Conservation (phyloP, 2,329 filamentous ascomycete genomes). For the Scedosporium minutisporum region DNA sequence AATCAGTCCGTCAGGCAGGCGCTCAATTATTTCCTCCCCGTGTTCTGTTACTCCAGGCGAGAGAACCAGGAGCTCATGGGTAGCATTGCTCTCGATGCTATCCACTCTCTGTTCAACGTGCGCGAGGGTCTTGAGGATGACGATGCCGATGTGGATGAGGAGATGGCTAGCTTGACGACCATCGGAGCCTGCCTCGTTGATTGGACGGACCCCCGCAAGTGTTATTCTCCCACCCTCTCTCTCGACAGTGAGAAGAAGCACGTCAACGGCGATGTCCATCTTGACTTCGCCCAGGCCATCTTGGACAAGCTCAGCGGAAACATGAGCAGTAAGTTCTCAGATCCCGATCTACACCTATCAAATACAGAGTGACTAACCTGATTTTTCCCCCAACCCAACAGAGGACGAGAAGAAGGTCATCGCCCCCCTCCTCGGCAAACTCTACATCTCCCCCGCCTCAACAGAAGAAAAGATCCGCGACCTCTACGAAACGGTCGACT, state of each 20-base stretch:
- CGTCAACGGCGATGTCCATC: conserved; percentile 68
- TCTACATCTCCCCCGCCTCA: conserved; percentile 64
- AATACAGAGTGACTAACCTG: neutral
- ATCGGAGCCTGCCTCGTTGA: conserved; percentile 80
- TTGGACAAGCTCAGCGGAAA: conserved; percentile 62
- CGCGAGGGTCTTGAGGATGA: conserved; percentile 65
- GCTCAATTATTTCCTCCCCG: conserved; percentile 86
- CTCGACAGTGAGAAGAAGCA: conserved; percentile 51
- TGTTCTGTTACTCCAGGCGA: conserved; percentile 78
- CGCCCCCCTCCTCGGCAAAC: conserved; percentile 68
- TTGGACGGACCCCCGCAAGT: conserved; percentile 91
- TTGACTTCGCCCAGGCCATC: conserved; percentile 67
- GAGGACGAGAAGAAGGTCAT: conserved; percentile 82
- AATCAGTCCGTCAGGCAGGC: conserved; percentile 81
- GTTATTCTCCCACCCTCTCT: conserved; percentile 40
- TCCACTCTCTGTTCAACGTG: conserved; percentile 66
- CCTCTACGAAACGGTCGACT: conserved; percentile 46
- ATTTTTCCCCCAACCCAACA: conserved; percentile 24
- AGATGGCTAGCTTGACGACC: conserved; percentile 67
- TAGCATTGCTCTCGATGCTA: conserved; percentile 59
- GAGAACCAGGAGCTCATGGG: conserved; percentile 81
- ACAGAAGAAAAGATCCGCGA: conserved; percentile 47
- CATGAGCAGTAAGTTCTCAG: conserved; percentile 50
- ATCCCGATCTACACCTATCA: neutral
- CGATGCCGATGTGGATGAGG: conserved; percentile 63